phyloP scores from a whole-genome alignment of 257 asterid genomes.

The Solanum ossicruentum region DNA sequence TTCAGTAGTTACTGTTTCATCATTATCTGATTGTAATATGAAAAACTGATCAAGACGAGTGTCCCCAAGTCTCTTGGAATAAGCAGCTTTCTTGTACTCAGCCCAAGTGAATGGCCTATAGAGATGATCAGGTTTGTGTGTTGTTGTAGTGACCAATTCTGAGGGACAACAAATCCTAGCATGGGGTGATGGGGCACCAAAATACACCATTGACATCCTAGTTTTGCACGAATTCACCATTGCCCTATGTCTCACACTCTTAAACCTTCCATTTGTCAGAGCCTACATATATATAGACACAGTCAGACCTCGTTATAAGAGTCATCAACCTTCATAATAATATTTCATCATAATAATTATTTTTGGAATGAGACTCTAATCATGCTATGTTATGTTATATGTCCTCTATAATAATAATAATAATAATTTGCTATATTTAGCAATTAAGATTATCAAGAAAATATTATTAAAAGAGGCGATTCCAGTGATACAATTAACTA shows the following conservation, averaged over 20 bases:
- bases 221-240: slow-evolving; percentile 24
- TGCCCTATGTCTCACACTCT: slow-evolving; percentile 58
- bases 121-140: slow-evolving; percentile 13
- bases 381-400: no score
- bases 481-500: no score
- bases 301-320: no score
- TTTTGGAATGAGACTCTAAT: no score
- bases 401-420: no score
- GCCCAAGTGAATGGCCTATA: slow-evolving; percentile 46
- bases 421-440: no score
- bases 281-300: slow-evolving; percentile 7
- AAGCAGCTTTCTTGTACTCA: slow-evolving; percentile 31
- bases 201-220: slow-evolving; percentile 54
- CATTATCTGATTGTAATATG: neutral
- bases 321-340: no score
- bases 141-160: slow-evolving; percentile 3
- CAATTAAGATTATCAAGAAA: no score
- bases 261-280: slow-evolving; percentile 54
- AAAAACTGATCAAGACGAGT: slow-evolving; percentile 24
- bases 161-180: slow-evolving; percentile 27
- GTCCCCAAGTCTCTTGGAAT: slow-evolving; percentile 20
- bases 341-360: no score
- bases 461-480: no score
- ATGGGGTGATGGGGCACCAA: slow-evolving; percentile 46
- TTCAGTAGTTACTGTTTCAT: neutral